Evolutionary conservation across 2,329 filamentous ascomycete species (phyloP).

Genomic region (Magnaporthales sp.): DNA sequence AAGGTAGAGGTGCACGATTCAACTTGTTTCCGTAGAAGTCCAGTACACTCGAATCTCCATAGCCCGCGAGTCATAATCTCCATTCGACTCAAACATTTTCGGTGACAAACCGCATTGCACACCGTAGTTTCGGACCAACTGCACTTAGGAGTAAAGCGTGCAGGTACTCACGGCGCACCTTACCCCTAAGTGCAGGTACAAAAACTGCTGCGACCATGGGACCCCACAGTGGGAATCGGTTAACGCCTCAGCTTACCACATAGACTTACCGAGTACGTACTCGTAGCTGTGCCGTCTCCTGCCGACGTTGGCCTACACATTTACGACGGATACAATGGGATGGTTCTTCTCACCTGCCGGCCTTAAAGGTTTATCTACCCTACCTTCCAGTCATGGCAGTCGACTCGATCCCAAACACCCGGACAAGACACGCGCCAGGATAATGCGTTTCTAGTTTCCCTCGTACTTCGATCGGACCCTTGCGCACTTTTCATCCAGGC

Average conservation of each 20-base stretch:
- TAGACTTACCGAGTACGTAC: background rate
- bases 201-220: background rate
- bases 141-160: conserved; percentile 11
- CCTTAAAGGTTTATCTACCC: background rate
- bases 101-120: background rate
- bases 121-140: conserved; percentile 8
- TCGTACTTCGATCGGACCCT: background rate
- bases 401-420: background rate
- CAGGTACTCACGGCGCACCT: background rate
- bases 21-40: too few species aligned
- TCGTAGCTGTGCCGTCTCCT: background rate
- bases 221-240: background rate
- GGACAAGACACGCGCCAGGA: background rate
- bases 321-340: background rate
- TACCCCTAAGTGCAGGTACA: conserved; percentile 1
- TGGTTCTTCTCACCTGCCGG: background rate
- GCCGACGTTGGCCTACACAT: background rate
- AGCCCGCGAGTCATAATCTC: conserved; percentile 1
- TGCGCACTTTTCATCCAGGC: background rate
- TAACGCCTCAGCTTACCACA: background rate
- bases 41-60: too few species aligned
- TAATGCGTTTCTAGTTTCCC: background rate
- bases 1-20: too few species aligned
- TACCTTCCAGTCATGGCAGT: background rate
- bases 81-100: background rate